These are phyloP conservation scores for Physcia stellaris DNA, from an alignment of 495 filamentous ascomycete genomes.

Conservation along the genomic window DNA sequence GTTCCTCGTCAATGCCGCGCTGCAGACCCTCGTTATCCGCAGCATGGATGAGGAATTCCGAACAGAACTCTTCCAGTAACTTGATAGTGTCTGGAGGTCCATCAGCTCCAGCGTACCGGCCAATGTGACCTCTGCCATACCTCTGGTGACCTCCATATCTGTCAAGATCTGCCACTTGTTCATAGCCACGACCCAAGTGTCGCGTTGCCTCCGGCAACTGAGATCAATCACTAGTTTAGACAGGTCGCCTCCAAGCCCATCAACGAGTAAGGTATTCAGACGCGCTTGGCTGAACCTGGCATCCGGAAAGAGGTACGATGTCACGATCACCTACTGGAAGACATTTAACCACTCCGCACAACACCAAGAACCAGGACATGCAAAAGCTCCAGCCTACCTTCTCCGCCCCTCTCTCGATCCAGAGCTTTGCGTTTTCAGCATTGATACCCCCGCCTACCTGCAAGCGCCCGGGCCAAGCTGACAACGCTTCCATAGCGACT, in stretches of 20 bases:
- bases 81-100: constrained; percentile 35
- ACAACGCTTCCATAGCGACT: constrained; percentile 62
- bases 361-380: too few relatives aligned
- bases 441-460: constrained; percentile 90
- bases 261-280: constrained; percentile 52
- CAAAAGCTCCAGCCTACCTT: constrained; percentile 43
- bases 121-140: constrained; percentile 26
- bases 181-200: constrained; percentile 87
- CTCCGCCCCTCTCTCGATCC: constrained; percentile 79
- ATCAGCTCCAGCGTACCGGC: too few relatives aligned
- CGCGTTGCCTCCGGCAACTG: constrained; percentile 63
- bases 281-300: constrained; percentile 63
- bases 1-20: constrained; percentile 70
- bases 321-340: constrained; percentile 69
- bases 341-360: constrained; percentile 6
- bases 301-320: constrained; percentile 70
- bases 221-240: constrained; percentile 86
- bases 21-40: constrained; percentile 96
- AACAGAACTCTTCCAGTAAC: constrained; percentile 73
- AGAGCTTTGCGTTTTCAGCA: constrained; percentile 65
- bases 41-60: constrained; percentile 94
- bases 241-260: constrained; percentile 54
- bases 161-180: constrained; percentile 97
- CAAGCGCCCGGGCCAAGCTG: constrained; percentile 58
- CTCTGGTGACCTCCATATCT: constrained; percentile 80